These are phyloP conservation scores for Schizochytrium sp. DNA, from an alignment of 108 stramenopile species.

Conservation along the genomic window DNA sequence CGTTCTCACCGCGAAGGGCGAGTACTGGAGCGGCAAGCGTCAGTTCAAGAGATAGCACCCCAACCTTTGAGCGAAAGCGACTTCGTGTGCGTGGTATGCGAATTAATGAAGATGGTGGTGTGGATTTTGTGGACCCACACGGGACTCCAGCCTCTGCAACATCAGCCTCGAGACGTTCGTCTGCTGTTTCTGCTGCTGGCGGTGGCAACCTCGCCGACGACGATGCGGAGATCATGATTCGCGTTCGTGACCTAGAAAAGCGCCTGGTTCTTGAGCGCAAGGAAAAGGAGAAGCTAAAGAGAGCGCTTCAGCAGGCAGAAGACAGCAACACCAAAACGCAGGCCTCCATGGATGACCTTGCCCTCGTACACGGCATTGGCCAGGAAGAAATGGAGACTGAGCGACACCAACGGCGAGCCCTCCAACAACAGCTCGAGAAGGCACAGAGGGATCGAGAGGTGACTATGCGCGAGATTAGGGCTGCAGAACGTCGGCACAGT, in stretches of 20 bases:
- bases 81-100: slow-evolving; percentile 35
- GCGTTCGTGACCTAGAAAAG: slow-evolving; percentile 10
- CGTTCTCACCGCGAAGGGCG: not conserved
- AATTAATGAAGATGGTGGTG: slow-evolving; percentile 19
- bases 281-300: slow-evolving; percentile 27
- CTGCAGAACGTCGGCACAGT: slow-evolving; percentile 34
- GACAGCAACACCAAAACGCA: not conserved
- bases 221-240: not conserved
- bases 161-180: not conserved
- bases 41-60: slow-evolving; percentile 7
- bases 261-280: slow-evolving; percentile 37
- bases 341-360: slow-evolving; percentile 8
- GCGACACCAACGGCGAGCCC: slow-evolving; percentile 26
- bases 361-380: slow-evolving; percentile 28
- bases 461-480: slow-evolving; percentile 27
- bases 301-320: not conserved
- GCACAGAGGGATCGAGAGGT: slow-evolving; percentile 55
- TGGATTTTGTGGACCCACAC: not conserved
- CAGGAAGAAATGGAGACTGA: slow-evolving; percentile 59
- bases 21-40: not conserved
- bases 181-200: not conserved
- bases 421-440: slow-evolving; percentile 33
- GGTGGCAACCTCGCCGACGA: not conserved
- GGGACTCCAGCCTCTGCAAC: not conserved
- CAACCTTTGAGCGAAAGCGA: slow-evolving; percentile 10